Base-by-base conservation (phyloP, 805 yeast species). In the Lipomyces orientalis region DNA sequence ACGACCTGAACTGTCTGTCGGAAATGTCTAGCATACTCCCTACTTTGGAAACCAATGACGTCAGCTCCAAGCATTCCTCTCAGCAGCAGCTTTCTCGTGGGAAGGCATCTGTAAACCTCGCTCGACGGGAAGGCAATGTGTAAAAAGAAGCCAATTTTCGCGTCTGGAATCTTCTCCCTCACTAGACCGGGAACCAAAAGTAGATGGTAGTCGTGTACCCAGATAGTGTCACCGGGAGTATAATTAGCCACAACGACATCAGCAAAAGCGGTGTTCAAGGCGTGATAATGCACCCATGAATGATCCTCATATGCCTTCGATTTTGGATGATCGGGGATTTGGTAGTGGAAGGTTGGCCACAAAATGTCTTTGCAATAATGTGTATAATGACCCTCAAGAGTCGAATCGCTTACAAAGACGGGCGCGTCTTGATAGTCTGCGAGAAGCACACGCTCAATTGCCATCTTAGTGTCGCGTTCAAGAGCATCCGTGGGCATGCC, bases 101-200 rank as follows among this genome's bases (percentile, higher is more conserved):
- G 97, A 69, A 94, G 85, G 74, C 98, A 93, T 71, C 98, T 84
- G 79, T 93, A 95, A 2, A 94, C 97, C 77, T 94, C 99, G 65
- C 94, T 88, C 2, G 97, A 90, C 8, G 99, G 99, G 81, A 94
- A 94, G 0, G 98, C 90, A 14, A 94, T 91, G 75, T 95, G 99
- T 65, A 95, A 81, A 78, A 93, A 95, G 73, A 93, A 90, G 0
- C 97, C 98, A 73, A 95, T 93, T 70, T 89, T 87, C 1, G 97
- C 98, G 65, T 86, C 77, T 4, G 98, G 97, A 29, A 93, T 77
- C 70, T 83, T 79, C 66, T 87, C 83, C 68, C 97, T 84, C 3
- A 94, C 84, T 94, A 94, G 88, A 64, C 83, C 84, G 0, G 98
- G 98, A 1, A 93, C 91, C 55, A 94, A 80, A 80, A 95, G 83